Percentiles rank a stretch among this genome's conserved stretches.
These are phyloP conservation scores for Citrullus mucosospermus DNA, from an alignment of 306 rosid species.

Conservation along the genomic window DNA sequence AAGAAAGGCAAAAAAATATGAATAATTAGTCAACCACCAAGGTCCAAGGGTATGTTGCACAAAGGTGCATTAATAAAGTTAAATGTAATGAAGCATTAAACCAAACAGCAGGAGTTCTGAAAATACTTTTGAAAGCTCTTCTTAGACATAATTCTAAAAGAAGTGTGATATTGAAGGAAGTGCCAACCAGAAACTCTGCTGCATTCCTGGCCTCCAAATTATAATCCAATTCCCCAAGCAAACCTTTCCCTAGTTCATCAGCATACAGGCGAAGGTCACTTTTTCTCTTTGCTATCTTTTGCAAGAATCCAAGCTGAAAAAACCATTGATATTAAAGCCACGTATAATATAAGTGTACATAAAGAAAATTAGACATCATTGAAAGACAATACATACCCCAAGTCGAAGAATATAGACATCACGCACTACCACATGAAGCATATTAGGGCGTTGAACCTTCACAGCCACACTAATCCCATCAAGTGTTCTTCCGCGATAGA, in stretches of 20 bases:
- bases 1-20: no score
- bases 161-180: conserved; percentile 3
- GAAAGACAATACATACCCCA: conserved; percentile 51
- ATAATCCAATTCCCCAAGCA: conserved; percentile 81
- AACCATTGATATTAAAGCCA: conserved; percentile 8
- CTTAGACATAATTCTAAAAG: not conserved
- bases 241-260: conserved; percentile 92
- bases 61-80: not conserved
- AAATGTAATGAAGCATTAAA: not conserved
- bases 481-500: conserved; percentile 53
- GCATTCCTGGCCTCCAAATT: conserved; percentile 87
- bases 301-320: conserved; percentile 70
- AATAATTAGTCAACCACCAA: not conserved
- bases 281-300: conserved; percentile 82
- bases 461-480: conserved; percentile 74
- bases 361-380: not conserved
- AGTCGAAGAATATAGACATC: conserved; percentile 92
- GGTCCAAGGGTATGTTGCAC: not conserved
- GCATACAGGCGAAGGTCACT: conserved; percentile 81
- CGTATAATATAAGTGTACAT: conserved; percentile 5
- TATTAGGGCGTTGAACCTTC: conserved; percentile 87
- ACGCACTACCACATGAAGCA: conserved; percentile 84
- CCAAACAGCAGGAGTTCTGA: not conserved
- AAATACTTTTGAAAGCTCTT: not conserved
- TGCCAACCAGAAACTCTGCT: conserved; percentile 60